Conservation (phyloP, 495 filamentous ascomycete species). For the Penicillium salamii region DNA sequence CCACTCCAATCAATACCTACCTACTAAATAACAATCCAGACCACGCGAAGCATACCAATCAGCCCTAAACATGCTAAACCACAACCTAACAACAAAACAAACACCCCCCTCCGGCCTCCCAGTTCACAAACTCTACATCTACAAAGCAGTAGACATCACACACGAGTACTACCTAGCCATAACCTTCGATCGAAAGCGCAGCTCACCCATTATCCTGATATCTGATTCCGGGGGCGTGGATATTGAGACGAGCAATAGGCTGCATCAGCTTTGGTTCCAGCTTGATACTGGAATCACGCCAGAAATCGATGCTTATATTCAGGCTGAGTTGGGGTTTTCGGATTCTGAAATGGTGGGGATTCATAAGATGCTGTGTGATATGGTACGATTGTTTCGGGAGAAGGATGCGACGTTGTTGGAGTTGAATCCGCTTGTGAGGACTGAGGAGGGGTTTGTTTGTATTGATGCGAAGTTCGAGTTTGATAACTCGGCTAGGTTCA, state of each 20-base stretch:
- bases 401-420: slow-evolving; percentile 37
- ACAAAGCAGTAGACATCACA: slow-evolving; percentile 23
- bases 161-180: slow-evolving; percentile 35
- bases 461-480: slow-evolving; percentile 32
- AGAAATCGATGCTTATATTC: slow-evolving; percentile 21
- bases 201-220: slow-evolving; percentile 26
- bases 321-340: slow-evolving; percentile 24
- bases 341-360: slow-evolving; percentile 19
- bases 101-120: slow-evolving; percentile 26
- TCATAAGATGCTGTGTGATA: slow-evolving; percentile 21
- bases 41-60: slow-evolving; percentile 28
- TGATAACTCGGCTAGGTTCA: slow-evolving; percentile 25
- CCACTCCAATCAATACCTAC: neutral
- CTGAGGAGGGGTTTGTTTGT: slow-evolving; percentile 26
- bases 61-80: slow-evolving; percentile 33
- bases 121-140: slow-evolving; percentile 35
- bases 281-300: slow-evolving; percentile 20
- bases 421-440: slow-evolving; percentile 32
- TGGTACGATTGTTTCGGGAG: slow-evolving; percentile 26
- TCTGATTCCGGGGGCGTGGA: slow-evolving; percentile 29
- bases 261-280: slow-evolving; percentile 27
- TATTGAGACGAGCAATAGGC: slow-evolving; percentile 31
- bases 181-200: slow-evolving; percentile 31
- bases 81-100: slow-evolving; percentile 31
- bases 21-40: slow-evolving; percentile 10